These are phyloP conservation scores for Thalassiosira sp. DNA, from an alignment of 352 stramenopile genomes.

Conservation along the genomic window DNA sequence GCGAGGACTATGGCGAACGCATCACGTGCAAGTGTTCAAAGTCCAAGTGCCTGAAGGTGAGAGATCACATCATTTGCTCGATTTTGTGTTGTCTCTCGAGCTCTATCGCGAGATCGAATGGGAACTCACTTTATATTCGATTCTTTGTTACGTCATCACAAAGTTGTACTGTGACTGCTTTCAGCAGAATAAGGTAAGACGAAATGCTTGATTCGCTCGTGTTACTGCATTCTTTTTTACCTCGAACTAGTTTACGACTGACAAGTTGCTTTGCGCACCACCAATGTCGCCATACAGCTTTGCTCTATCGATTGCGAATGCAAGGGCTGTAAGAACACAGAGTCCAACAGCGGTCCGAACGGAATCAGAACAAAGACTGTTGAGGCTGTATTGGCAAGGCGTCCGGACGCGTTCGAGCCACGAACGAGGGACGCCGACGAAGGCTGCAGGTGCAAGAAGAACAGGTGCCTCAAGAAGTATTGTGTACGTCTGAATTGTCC, in stretches of 20 bases:
- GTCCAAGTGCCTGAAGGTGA: too few species aligned
- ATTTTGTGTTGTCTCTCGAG: too few species aligned
- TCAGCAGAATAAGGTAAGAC: too few species aligned
- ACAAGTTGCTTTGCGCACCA: too few species aligned
- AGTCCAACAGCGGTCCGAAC: conserved; percentile 20
- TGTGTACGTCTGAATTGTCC: conserved; percentile 16
- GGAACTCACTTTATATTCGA: too few species aligned
- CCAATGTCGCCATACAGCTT: conserved; percentile 14
- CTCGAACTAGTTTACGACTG: too few species aligned
- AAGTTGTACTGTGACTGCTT: too few species aligned
- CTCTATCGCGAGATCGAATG: too few species aligned
- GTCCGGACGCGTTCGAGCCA: conserved; percentile 60
- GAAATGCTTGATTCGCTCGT: too few species aligned
- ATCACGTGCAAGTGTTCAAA: conserved; percentile 47
- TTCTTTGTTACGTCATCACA: too few species aligned
- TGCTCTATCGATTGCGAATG: conserved; percentile 41
- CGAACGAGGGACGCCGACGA: conserved; percentile 22
- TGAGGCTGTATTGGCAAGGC: conserved; percentile 60
- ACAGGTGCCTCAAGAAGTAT: conserved; percentile 46
- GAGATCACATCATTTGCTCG: too few species aligned
- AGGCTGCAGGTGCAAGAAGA: conserved; percentile 52
- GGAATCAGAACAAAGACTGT: conserved; percentile 46
- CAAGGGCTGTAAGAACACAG: conserved; percentile 42
- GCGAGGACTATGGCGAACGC: conserved; percentile 15
- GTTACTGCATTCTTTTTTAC: too few species aligned